Percentiles rank a stretch among this genome's conserved stretches.
Evolutionary conservation across 108 stramenopile species (phyloP).

Genomic region (Cyclotella cryptica): DNA sequence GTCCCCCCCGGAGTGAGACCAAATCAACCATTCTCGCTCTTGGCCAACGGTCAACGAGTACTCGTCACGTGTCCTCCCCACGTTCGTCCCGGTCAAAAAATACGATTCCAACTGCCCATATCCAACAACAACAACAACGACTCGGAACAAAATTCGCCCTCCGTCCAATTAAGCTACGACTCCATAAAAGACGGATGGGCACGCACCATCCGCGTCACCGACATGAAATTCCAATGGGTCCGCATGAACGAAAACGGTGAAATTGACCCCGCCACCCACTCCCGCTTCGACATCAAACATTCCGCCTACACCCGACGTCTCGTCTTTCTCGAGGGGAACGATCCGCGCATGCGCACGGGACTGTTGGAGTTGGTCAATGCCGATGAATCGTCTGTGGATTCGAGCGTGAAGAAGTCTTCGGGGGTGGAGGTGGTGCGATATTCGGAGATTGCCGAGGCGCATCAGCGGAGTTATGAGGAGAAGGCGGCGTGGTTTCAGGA

Average conservation of each 20-base stretch:
- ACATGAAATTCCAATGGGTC: constrained; percentile 94
- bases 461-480: constrained; percentile 68
- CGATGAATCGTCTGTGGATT: constrained; percentile 81
- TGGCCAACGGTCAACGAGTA: constrained; percentile 91
- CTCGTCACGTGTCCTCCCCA: constrained; percentile 92
- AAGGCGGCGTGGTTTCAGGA: constrained; percentile 89
- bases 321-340: constrained; percentile 77
- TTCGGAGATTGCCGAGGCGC: constrained; percentile 72
- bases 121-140: constrained; percentile 23
- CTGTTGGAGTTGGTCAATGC: constrained; percentile 70
- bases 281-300: constrained; percentile 71
- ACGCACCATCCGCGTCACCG: constrained; percentile 81
- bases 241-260: constrained; percentile 68
- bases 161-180: constrained; percentile 69
- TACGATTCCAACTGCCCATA: constrained; percentile 90
- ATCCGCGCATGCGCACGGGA: constrained; percentile 83
- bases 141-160: constrained; percentile 39
- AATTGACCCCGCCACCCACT: constrained; percentile 21
- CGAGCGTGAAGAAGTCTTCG: constrained; percentile 36
- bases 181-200: constrained; percentile 86
- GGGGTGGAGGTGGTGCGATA: constrained; percentile 67
- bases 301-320: constrained; percentile 87
- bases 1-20: constrained; percentile 88
- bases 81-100: constrained; percentile 85
- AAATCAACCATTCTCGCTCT: constrained; percentile 85